Conservation (phyloP, 2,329 filamentous ascomycete species). For the Coniochaeta hoffmannii region DNA sequence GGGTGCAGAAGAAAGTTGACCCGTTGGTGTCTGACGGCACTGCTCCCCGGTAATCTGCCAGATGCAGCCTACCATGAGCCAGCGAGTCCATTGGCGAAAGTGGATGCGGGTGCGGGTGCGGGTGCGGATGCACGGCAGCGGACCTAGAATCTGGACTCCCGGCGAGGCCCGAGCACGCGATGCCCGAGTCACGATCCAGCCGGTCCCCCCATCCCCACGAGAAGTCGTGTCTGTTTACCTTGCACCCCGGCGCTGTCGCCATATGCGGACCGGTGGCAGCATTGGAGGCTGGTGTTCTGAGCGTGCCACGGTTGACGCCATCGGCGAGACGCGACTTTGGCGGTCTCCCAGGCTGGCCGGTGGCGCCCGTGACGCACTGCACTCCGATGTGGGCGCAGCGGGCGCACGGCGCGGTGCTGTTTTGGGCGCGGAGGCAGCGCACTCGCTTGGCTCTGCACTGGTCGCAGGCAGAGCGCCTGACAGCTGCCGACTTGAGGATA, state of each 20-base stretch:
- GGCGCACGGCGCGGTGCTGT: slow-evolving; percentile 12
- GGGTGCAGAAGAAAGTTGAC: slow-evolving; percentile 6
- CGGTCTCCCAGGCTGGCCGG: slow-evolving; percentile 12
- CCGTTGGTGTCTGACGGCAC: slow-evolving; percentile 7
- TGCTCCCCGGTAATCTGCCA: slow-evolving; percentile 8
- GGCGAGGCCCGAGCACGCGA: slow-evolving; percentile 5
- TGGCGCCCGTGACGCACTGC: slow-evolving; percentile 12
- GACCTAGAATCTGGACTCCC: slow-evolving; percentile 1
- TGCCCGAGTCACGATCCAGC: slow-evolving; percentile 1
- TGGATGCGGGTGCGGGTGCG: neutral
- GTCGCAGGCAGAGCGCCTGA: slow-evolving; percentile 15
- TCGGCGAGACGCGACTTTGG: slow-evolving; percentile 8
- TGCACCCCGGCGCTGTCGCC: neutral
- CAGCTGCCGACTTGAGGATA: slow-evolving; percentile 5
- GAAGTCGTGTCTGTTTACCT: slow-evolving; percentile 3
- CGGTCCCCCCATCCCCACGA: neutral
- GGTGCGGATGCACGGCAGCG: neutral
- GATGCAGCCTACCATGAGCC: slow-evolving; percentile 2
- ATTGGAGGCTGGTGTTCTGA: neutral
- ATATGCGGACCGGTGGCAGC: neutral
- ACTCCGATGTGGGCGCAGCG: slow-evolving; percentile 11
- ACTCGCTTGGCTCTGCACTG: slow-evolving; percentile 16
- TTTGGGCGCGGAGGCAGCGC: slow-evolving; percentile 12
- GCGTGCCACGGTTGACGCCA: slow-evolving; percentile 1
- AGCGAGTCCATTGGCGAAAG: neutral